Percentiles rank a stretch among this genome's conserved stretches.
phyloP scores from a whole-genome alignment of 1,139 yeast genomes.

The Magnusiomyces ingens region DNA sequence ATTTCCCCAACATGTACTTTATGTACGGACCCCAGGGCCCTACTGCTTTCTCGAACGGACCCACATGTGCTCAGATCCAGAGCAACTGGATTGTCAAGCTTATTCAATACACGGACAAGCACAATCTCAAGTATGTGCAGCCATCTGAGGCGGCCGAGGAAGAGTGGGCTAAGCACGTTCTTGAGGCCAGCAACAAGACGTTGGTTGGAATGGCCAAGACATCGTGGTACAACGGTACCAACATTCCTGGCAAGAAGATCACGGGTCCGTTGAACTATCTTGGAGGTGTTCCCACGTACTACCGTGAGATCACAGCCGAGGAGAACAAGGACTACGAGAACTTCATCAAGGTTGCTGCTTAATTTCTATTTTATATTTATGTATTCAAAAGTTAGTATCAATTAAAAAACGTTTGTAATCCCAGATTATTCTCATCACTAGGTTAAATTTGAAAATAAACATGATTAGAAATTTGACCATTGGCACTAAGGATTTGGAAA shows the following conservation, averaged over 20 bases:
- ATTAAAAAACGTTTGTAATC: too few species aligned
- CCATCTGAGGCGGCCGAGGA: constrained; percentile 19
- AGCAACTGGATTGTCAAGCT: constrained; percentile 22
- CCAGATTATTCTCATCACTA: too few species aligned
- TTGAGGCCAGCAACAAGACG: constrained; percentile 16
- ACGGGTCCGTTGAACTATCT: constrained; percentile 15
- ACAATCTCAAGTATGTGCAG: constrained; percentile 17
- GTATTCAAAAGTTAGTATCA: too few species aligned
- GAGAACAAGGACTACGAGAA: constrained; percentile 6
- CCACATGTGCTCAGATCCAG: constrained; percentile 20
- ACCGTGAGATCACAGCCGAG: constrained; percentile 9
- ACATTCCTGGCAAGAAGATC: constrained; percentile 16
- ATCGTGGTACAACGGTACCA: constrained; percentile 17
- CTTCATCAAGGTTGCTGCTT: constrained; percentile 9
- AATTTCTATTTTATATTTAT: neutral
- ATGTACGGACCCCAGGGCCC: constrained; percentile 33
- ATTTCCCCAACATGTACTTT: constrained; percentile 29
- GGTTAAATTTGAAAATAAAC: too few species aligned
- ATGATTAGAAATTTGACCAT: too few species aligned
- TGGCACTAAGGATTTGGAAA: too few species aligned
- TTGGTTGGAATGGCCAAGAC: constrained; percentile 14
- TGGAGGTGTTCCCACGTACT: constrained; percentile 15
- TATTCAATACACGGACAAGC: constrained; percentile 16
- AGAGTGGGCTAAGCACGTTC: constrained; percentile 11
- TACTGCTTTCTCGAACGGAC: constrained; percentile 29